Conservation (phyloP, 139 green algal genomes). For the Coelastrella sp. region DNA sequence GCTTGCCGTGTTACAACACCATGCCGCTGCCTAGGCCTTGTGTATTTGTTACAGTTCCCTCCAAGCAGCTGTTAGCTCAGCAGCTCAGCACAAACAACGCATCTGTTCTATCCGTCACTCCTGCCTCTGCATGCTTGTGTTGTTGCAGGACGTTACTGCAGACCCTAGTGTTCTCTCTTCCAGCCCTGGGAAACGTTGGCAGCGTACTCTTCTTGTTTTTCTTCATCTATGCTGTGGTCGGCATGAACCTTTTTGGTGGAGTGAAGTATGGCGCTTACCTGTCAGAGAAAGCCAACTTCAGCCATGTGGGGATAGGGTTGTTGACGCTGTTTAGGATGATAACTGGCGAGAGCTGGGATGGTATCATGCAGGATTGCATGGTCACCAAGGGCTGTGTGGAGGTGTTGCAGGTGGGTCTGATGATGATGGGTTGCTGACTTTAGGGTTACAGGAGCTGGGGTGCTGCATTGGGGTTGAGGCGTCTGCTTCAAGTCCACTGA, state of each 20-base stretch:
- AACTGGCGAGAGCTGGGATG: constrained; percentile 81
- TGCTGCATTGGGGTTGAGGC: no score
- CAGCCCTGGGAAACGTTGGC: constrained; percentile 81
- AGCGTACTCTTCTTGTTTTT: constrained; percentile 81
- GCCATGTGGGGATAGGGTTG: constrained; percentile 71
- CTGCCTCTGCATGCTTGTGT: neutral
- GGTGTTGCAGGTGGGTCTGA: constrained; percentile 29
- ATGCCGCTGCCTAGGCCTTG: no score
- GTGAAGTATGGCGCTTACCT: constrained; percentile 67
- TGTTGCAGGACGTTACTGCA: constrained; percentile 62
- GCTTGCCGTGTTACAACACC: no score
- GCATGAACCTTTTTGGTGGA: constrained; percentile 87
- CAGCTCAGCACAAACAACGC: no score
- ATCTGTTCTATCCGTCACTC: no score
- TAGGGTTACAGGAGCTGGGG: no score
- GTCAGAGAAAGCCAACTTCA: constrained; percentile 78
- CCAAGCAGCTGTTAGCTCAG: no score
- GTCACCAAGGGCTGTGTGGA: constrained; percentile 58
- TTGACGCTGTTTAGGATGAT: constrained; percentile 76
- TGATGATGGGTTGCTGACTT: no score
- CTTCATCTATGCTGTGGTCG: constrained; percentile 86
- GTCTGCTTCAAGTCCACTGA: no score
- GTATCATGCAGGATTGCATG: constrained; percentile 84
- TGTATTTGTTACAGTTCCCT: no score
- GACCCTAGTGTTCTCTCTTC: constrained; percentile 80